Conservation (phyloP, 1,284 basidiomycete species). For the Nidula niveotomentosa region DNA sequence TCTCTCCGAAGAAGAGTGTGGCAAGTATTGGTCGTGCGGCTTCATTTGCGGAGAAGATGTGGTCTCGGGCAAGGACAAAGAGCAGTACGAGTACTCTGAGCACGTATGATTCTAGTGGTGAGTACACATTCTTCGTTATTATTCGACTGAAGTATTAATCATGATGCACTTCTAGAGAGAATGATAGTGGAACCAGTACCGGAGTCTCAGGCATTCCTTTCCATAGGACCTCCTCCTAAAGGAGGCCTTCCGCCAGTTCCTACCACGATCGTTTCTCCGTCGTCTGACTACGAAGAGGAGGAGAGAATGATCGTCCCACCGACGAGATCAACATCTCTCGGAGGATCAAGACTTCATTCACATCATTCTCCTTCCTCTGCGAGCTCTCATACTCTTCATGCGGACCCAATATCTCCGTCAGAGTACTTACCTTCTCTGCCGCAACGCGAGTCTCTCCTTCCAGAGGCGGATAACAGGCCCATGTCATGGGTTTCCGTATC, state of each 20-base stretch:
- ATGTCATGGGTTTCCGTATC: constrained; percentile 43
- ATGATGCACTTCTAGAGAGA: neutral
- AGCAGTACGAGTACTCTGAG: constrained; percentile 43
- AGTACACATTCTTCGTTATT: constrained; percentile 8
- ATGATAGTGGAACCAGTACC: constrained; percentile 5
- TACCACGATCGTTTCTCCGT: constrained; percentile 1
- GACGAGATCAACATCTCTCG: neutral
- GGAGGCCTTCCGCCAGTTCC: constrained; percentile 8
- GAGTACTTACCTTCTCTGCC: constrained; percentile 4
- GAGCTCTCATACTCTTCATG: too few relatives aligned
- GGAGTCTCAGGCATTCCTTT: constrained; percentile 2
- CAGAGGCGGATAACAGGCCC: constrained; percentile 22
- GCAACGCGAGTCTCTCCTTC: constrained; percentile 14
- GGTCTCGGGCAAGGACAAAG: constrained; percentile 45
- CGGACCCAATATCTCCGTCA: neutral
- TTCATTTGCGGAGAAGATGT: constrained; percentile 58
- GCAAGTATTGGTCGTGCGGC: constrained; percentile 40
- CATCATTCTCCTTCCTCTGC: neutral
- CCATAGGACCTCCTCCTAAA: constrained; percentile 9
- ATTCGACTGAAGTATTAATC: neutral
- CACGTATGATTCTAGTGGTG: constrained; percentile 30
- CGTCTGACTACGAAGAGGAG: constrained; percentile 7
- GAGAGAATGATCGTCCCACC: constrained; percentile 1
- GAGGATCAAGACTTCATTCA: neutral
- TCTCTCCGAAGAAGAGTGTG: constrained; percentile 45